phyloP scores from a whole-genome alignment of 352 stramenopile species.

The Pythium sukuiense region DNA sequence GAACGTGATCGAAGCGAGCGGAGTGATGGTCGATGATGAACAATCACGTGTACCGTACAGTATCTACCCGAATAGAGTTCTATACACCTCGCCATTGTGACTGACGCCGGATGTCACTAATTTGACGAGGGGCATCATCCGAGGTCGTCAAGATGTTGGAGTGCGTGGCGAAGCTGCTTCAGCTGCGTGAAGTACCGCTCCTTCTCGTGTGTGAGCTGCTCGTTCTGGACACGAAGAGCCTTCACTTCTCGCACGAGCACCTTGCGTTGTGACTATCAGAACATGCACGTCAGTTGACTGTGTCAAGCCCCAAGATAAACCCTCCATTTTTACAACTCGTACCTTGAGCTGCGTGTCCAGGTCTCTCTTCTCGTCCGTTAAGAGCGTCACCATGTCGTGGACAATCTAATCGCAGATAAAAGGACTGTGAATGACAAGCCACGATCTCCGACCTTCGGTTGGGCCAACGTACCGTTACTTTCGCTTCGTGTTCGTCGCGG shows the following conservation, averaged over 20 bases:
- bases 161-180: constrained; percentile 69
- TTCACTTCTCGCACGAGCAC: constrained; percentile 83
- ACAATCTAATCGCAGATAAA: constrained; percentile 46
- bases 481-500: constrained; percentile 54
- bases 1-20: constrained; percentile 27
- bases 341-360: constrained; percentile 68
- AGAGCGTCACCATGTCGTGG: constrained; percentile 75
- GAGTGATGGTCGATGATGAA: constrained; percentile 28
- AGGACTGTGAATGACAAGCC: too few relatives aligned
- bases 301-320: background rate
- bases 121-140: background rate
- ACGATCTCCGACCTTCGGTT: too few relatives aligned
- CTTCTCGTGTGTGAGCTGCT: constrained; percentile 61
- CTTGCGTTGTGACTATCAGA: constrained; percentile 60
- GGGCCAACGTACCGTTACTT: constrained; percentile 46
- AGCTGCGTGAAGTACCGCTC: constrained; percentile 75
- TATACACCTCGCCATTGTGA: background rate
- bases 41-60: constrained; percentile 9
- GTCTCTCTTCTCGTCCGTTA: constrained; percentile 76
- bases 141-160: constrained; percentile 76
- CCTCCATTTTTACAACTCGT: background rate
- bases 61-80: constrained; percentile 7
- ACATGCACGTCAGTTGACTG: background rate
- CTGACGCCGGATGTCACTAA: constrained; percentile 15
- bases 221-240: constrained; percentile 62